These are phyloP conservation scores for Conoideocrella luteorostrata DNA, from an alignment of 2,329 filamentous ascomycete genomes.

Conservation along the genomic window DNA sequence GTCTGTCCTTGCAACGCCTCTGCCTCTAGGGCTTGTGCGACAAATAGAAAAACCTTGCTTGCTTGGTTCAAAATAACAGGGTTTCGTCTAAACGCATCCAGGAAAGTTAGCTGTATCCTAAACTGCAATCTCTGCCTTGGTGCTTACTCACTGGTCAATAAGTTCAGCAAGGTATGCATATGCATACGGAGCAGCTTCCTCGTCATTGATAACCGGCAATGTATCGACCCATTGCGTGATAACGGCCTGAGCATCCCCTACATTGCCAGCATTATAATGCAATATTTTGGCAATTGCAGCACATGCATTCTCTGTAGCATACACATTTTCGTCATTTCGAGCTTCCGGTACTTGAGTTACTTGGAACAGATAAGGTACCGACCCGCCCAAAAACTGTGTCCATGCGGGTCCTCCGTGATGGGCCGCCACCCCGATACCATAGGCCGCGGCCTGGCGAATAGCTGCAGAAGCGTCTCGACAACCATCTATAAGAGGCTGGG, in stretches of 20 bases:
- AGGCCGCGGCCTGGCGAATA: conserved; percentile 91
- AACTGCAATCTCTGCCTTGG: not conserved
- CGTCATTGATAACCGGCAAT: conserved; percentile 86
- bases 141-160: conserved; percentile 80
- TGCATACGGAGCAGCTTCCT: conserved; percentile 93
- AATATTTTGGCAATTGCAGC: conserved; percentile 96
- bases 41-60: conserved; percentile 74
- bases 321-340: conserved; percentile 86
- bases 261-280: conserved; percentile 75
- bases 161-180: conserved; percentile 88
- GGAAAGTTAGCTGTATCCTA: conserved; percentile 18
- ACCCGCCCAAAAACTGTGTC: conserved; percentile 78
- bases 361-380: conserved; percentile 77
- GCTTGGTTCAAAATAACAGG: conserved; percentile 72
- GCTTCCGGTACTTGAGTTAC: conserved; percentile 75
- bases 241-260: conserved; percentile 69
- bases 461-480: conserved; percentile 81
- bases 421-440: conserved; percentile 91
- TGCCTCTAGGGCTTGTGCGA: conserved; percentile 83
- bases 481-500: conserved; percentile 78
- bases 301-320: conserved; percentile 95
- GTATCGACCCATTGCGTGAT: conserved; percentile 85
- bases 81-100: conserved; percentile 59
- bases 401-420: conserved; percentile 84
- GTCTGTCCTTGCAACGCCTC: conserved; percentile 84